Evolutionary conservation across 2,329 filamentous ascomycete genomes (phyloP), one percentile per base, ranked within the genome.

Genomic region (Penicillium crustosum): DNA sequence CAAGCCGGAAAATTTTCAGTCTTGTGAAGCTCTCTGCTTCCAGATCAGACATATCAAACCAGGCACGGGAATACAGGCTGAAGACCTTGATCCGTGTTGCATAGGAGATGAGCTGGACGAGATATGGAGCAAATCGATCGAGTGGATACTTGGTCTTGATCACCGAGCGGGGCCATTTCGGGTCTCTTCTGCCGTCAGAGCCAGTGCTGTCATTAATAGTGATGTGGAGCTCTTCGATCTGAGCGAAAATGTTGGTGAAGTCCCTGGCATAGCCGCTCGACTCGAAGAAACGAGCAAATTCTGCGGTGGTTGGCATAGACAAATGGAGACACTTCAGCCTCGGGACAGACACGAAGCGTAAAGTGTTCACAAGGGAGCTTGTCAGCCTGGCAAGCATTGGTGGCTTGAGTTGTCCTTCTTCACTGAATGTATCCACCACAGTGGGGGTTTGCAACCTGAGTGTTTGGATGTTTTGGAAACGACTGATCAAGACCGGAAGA

Each of bases 231-330:
- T 53, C 50, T 21, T 36, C 15, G 21, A 53, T 12, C 12, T 27
- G 9, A 3, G 10, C 27, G 13, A 44, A 33, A 27, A 53, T 13
- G 1, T 21, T 5, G 13, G 8, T 9, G 12, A 53, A 45, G 17
- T 21, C 2, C 7, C 6, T 35, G 7, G 50, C 17, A 12, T 45
- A 47, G 10, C 41, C 17, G 8, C 38, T 19, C 10, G 19, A 19
- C 15, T 27, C 5, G 7, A 53, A 53, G 50, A 53, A 53, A 45
- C 50, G 50, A 15, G 19, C 29, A 23, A 53, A 53, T 33, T 53
- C 50, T 1, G 41, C 41, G 8, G 50, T 45, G 17, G 42, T 44
- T 12, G 50, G 50, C 39, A 53, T 1, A 9, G 41, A 27, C 4
- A 53, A 2, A 27, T 53, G 29, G 3, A 53, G 31, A 7, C 29